These are phyloP conservation scores for Miscanthus lutarioriparius DNA, from an alignment of 176 grass and related monocot genomes.

Conservation along the genomic window DNA sequence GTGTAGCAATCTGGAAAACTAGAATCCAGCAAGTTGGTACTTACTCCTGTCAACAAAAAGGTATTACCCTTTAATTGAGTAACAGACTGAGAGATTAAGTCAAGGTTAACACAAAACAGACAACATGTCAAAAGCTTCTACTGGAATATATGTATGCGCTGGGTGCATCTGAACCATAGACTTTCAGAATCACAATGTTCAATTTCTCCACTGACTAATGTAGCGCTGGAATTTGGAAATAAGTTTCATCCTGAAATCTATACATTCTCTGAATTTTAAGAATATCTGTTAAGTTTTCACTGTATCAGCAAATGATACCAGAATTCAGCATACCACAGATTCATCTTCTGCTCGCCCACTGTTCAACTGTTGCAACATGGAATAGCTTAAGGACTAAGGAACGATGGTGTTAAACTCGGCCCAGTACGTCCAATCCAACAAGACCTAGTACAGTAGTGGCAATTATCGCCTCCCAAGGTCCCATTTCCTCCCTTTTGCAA, in stretches of 20 bases:
- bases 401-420: constrained; percentile 35
- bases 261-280: constrained; percentile 12
- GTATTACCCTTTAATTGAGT: not conserved
- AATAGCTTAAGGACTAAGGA: constrained; percentile 64
- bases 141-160: not conserved
- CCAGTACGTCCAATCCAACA: constrained; percentile 51
- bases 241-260: not conserved
- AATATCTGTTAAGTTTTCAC: not conserved
- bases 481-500: constrained; percentile 36
- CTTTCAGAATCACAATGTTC: constrained; percentile 16
- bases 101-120: constrained; percentile 4
- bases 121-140: not conserved
- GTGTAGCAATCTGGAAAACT: not conserved
- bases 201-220: not conserved
- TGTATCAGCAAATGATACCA: not conserved
- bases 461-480: constrained; percentile 46
- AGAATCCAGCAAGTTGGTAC: constrained; percentile 20
- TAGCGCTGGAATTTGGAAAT: not conserved
- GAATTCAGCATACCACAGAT: not conserved
- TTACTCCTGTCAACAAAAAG: constrained; percentile 16
- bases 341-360: not conserved
- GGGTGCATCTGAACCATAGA: constrained; percentile 2
- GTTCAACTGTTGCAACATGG: not conserved
- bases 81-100: not conserved
- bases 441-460: constrained; percentile 50